Base-by-base conservation (phyloP, 371 early-diverging fungal genomes). In the Rhizopus arrhizus region DNA sequence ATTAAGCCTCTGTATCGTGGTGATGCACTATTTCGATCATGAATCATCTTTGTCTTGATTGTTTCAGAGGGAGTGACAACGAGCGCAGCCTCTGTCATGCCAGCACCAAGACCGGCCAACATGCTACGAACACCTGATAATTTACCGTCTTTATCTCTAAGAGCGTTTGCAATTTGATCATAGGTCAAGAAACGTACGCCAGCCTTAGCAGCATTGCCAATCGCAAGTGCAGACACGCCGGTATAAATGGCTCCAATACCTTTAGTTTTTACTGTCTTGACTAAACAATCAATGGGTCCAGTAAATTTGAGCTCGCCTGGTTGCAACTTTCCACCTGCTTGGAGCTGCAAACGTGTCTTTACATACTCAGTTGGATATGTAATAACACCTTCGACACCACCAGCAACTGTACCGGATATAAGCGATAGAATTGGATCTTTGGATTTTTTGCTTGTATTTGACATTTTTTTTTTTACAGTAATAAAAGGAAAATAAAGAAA, bases 321-420 rank as follows among this genome's bases (percentile, higher is more conserved):
- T 35, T 69, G 70, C 8, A 79, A 52, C 53, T 73, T 75, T 28
- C 74, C 78, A 33, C 77, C 81, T 4, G 85, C 86, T 64, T 93
- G 94, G 3, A 95, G 84, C 69, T 96, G 97, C 40, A 96, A 79
- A 58, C 92, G 93, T 3, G 97, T 97, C 69, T 97, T 97, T 52
- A 94, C 89, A 69, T 88, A 94, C 74, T 96, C 96, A 5, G 95
- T 94, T 0, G 95, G 96, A 65, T 95, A 97, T 4, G 95, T 95
- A 16, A 88, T 72, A 2, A 90, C 80, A 13, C 90, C 92, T 69
- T 97, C 97, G 33, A 95, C 82, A 4, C 85, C 92, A 32, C 97
- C 97, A 9, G 95, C 95, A 16, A 94, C 58, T 4, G 89, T 85
- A 9, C 97, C 97, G 2, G 95, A 91, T 7, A 85, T 35, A 38